phyloP scores from a whole-genome alignment of 768 basidiomycete genomes.

The Filobasidium wieringae region DNA sequence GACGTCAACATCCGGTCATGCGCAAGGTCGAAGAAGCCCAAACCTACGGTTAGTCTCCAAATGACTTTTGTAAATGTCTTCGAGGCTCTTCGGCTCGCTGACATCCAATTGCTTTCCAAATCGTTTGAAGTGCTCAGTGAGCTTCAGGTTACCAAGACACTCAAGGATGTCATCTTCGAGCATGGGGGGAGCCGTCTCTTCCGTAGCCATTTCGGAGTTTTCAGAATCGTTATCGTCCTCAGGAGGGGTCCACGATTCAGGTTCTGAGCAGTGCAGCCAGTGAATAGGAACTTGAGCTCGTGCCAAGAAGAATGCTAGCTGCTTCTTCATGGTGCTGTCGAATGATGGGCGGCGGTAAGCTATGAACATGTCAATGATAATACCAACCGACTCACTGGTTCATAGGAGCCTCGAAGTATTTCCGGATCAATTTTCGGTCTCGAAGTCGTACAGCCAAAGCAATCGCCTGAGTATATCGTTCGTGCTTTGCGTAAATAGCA shows the following conservation, averaged over 20 bases:
- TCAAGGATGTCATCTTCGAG: slow-evolving; percentile 71
- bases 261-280: slow-evolving; percentile 53
- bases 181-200: slow-evolving; percentile 45
- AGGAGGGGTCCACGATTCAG: slow-evolving; percentile 9
- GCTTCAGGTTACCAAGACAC: slow-evolving; percentile 70
- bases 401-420: slow-evolving; percentile 78
- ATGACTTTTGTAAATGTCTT: slow-evolving; percentile 96
- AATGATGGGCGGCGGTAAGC: background rate
- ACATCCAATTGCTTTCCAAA: slow-evolving; percentile 93
- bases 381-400: slow-evolving; percentile 55
- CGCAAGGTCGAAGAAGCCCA: background rate
- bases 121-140: slow-evolving; percentile 71
- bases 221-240: slow-evolving; percentile 7
- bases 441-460: slow-evolving; percentile 72
- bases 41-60: slow-evolving; percentile 73
- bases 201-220: background rate
- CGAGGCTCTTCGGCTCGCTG: slow-evolving; percentile 73
- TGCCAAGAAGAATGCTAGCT: slow-evolving; percentile 85
- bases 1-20: background rate
- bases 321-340: slow-evolving; percentile 72
- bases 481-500: slow-evolving; percentile 71
- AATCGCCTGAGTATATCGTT: slow-evolving; percentile 82
- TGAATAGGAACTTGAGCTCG: slow-evolving; percentile 81
- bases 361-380: background rate
- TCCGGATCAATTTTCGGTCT: slow-evolving; percentile 63